A percentile compares a stretch with the other conserved stretches of the same genome.
Evolutionary conservation across 306 rosid genomes (phyloP).

Genomic region (Medicago ruthenica): DNA sequence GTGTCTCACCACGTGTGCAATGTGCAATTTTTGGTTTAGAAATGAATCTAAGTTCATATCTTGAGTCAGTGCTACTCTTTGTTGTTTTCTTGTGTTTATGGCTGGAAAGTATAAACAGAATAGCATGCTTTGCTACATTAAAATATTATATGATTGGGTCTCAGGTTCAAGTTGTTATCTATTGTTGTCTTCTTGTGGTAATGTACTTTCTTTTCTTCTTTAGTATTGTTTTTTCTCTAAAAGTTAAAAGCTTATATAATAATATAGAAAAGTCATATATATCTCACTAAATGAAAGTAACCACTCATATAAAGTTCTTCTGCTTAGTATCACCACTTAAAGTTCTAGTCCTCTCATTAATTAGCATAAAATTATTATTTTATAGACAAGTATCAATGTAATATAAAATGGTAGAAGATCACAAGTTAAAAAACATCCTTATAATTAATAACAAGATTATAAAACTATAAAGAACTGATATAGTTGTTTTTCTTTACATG

Average conservation of each 20-base stretch:
- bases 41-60: background rate
- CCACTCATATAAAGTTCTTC: background rate
- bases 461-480: background rate
- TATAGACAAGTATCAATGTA: background rate
- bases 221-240: background rate
- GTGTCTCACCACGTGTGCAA: slow-evolving; percentile 2
- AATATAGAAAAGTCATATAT: background rate
- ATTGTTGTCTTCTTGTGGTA: background rate
- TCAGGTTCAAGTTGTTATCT: background rate
- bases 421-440: background rate
- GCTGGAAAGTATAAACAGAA: slow-evolving; percentile 3
- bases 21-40: background rate
- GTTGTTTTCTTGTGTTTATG: slow-evolving; percentile 14
- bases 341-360: background rate
- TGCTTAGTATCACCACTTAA: background rate
- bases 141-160: background rate
- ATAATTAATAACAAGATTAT: background rate
- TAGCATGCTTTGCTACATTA: slow-evolving; percentile 8
- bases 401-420: background rate
- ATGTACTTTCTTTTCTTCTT: slow-evolving; percentile 22
- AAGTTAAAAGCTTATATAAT: background rate
- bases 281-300: background rate
- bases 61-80: slow-evolving; percentile 7
- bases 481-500: background rate
- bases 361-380: background rate